A percentile compares a stretch with the other conserved stretches of the same genome.
Evolutionary conservation across 2,329 filamentous ascomycete genomes (phyloP).

Genomic region (Venturiaceae sp.): DNA sequence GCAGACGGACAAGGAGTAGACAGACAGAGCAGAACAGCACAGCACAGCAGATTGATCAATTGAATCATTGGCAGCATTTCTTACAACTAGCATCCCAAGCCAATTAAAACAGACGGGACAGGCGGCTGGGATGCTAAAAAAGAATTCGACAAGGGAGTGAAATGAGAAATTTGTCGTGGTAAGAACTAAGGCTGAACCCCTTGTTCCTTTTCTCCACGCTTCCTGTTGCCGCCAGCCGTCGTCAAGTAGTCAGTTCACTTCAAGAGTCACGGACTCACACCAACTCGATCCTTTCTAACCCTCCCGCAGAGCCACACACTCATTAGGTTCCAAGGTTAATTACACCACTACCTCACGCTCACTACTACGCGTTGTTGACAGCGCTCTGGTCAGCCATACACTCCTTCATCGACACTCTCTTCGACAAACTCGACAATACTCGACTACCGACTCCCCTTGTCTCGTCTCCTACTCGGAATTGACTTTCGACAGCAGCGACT

Average conservation of each 20-base stretch:
- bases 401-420: not conserved
- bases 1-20: not conserved
- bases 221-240: not conserved
- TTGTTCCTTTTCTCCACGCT: not conserved
- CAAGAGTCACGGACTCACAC: not conserved
- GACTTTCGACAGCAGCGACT: not conserved
- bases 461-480: not conserved
- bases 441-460: not conserved
- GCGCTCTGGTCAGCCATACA: not conserved
- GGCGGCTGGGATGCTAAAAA: not conserved
- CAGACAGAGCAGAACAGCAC: not conserved
- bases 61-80: too few relatives aligned
- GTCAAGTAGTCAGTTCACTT: not conserved
- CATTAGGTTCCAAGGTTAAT: not conserved
- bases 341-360: too few relatives aligned
- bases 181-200: not conserved
- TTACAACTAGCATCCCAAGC: not conserved
- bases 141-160: not conserved
- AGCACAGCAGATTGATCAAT: not conserved
- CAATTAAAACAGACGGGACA: not conserved
- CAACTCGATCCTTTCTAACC: not conserved
- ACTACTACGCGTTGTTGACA: not conserved
- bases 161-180: not conserved
- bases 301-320: not conserved
- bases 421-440: not conserved